These are phyloP conservation scores for Epichloe gansuensis DNA, from an alignment of 2,329 filamentous ascomycete species.

Conservation along the genomic window DNA sequence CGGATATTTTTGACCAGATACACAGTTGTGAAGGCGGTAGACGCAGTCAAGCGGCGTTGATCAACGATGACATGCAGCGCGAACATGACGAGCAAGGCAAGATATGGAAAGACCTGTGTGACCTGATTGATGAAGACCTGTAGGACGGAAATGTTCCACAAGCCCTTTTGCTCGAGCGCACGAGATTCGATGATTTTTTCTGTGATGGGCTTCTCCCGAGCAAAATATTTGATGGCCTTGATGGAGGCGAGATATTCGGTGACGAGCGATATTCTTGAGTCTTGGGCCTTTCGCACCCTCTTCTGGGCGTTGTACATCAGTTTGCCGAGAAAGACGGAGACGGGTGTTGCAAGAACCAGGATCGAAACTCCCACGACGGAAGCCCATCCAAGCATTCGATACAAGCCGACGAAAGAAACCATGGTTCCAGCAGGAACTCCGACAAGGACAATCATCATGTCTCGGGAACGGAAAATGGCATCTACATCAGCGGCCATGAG, in stretches of 20 bases:
- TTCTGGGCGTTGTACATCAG: conserved; percentile 37
- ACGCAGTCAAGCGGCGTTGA: conserved; percentile 35
- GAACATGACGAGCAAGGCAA: conserved; percentile 42
- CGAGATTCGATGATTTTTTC: conserved; percentile 38
- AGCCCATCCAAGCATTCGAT: conserved; percentile 42
- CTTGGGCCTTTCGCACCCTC: conserved; percentile 41
- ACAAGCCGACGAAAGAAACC: conserved; percentile 38
- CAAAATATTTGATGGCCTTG: conserved; percentile 47
- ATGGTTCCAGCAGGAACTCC: conserved; percentile 34
- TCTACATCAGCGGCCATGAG: conserved; percentile 48
- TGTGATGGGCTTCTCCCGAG: conserved; percentile 42
- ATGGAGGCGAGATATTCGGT: conserved; percentile 46
- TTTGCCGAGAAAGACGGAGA: conserved; percentile 36
- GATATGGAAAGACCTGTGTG: conserved; percentile 37
- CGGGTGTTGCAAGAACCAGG: conserved; percentile 33
- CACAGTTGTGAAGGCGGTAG: conserved; percentile 45
- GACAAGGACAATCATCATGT: conserved; percentile 33
- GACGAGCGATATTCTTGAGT: conserved; percentile 42
- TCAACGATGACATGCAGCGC: conserved; percentile 35
- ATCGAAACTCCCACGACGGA: conserved; percentile 38
- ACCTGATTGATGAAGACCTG: conserved; percentile 34
- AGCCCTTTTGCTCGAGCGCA: conserved; percentile 36
- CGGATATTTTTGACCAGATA: conserved; percentile 40
- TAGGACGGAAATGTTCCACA: conserved; percentile 40
- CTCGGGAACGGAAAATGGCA: conserved; percentile 37